Percentiles rank a stretch among this genome's conserved stretches.
These are phyloP conservation scores for Kodamaea restingae DNA, from an alignment of 805 yeast species.

Conservation along the genomic window DNA sequence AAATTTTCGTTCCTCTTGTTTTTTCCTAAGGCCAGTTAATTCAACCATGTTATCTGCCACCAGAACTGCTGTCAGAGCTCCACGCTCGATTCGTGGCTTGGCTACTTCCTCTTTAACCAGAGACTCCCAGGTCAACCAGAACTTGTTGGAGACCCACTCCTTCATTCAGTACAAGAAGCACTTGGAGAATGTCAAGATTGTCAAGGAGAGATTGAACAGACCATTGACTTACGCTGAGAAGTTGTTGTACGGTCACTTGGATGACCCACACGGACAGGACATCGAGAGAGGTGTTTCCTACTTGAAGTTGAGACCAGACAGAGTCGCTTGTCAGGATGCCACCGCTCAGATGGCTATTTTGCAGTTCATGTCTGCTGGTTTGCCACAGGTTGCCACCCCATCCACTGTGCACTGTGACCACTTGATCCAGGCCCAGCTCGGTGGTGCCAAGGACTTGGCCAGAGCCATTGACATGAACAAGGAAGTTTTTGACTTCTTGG, in stretches of 20 bases:
- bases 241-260: constrained; percentile 90
- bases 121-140: constrained; percentile 77
- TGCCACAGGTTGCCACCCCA: constrained; percentile 89
- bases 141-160: constrained; percentile 75
- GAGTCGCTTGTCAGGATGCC: constrained; percentile 99
- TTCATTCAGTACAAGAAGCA: constrained; percentile 91
- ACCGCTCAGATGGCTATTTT: constrained; percentile 97
- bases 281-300: constrained; percentile 85
- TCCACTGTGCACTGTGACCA: constrained; percentile 98
- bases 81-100: constrained; percentile 41
- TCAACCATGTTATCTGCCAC: constrained; percentile 40
- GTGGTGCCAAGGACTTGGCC: constrained; percentile 79
- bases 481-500: constrained; percentile 91
- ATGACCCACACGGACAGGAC: constrained; percentile 84
- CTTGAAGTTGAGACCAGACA: constrained; percentile 91
- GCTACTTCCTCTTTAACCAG: constrained; percentile 51
- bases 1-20: constrained; percentile 4
- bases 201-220: constrained; percentile 73
- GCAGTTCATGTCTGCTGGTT: constrained; percentile 94
- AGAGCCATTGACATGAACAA: constrained; percentile 86
- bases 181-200: constrained; percentile 82
- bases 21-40: constrained; percentile 6
- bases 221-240: constrained; percentile 96
- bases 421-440: constrained; percentile 91
- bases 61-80: constrained; percentile 33